phyloP scores from a whole-genome alignment of 1,139 yeast species.

The Kurtzmaniella natalensis region DNA sequence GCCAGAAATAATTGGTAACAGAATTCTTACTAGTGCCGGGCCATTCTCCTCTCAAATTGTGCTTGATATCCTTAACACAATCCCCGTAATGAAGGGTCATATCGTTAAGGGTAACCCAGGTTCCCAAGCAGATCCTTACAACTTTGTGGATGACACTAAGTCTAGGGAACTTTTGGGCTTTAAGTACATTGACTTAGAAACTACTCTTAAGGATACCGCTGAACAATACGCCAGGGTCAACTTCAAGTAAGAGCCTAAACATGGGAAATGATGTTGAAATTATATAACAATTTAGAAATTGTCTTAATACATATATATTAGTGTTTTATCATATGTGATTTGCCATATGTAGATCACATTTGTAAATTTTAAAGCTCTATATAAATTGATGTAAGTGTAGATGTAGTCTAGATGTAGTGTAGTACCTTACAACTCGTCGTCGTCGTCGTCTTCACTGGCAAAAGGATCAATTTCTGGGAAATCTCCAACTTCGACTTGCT shows the following conservation, averaged over 20 bases:
- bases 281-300: too few relatives aligned
- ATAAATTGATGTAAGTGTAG: too few relatives aligned
- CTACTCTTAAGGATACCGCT: neutral
- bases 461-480: slow-evolving; percentile 44
- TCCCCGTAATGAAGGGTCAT: slow-evolving; percentile 8
- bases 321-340: too few relatives aligned
- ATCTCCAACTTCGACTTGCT: slow-evolving; percentile 49
- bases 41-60: slow-evolving; percentile 1
- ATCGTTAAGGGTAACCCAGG: slow-evolving; percentile 10
- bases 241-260: too few relatives aligned
- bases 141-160: slow-evolving; percentile 1
- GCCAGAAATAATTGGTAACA: slow-evolving; percentile 10
- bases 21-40: neutral
- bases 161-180: slow-evolving; percentile 3
- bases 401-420: too few relatives aligned
- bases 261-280: too few relatives aligned
- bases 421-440: slow-evolving; percentile 9
- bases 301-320: too few relatives aligned
- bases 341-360: too few relatives aligned
- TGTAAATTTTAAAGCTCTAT: too few relatives aligned
- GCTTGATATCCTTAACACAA: slow-evolving; percentile 9
- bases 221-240: too few relatives aligned
- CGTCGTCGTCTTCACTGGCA: slow-evolving; percentile 32
- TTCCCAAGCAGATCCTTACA: slow-evolving; percentile 1
- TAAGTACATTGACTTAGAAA: neutral